These are phyloP conservation scores for Ceratocystis smalleyi DNA, from an alignment of 2,329 filamentous ascomycete species.

Conservation along the genomic window DNA sequence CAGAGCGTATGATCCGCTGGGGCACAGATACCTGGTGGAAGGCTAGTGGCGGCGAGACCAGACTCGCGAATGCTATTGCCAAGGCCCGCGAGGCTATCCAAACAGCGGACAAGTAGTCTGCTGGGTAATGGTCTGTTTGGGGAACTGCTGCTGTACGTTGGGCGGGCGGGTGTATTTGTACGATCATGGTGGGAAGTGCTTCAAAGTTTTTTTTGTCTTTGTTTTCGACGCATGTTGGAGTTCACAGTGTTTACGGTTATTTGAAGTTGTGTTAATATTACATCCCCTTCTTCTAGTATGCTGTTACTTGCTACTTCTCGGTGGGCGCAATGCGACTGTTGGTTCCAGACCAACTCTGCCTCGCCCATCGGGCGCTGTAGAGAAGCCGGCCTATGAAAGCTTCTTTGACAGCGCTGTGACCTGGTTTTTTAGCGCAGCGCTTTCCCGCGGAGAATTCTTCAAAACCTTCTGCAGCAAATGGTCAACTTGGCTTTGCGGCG, in stretches of 20 bases:
- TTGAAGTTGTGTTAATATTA: neutral
- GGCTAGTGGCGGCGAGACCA: conserved; percentile 49
- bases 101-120: neutral
- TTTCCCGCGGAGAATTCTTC: conserved; percentile 37
- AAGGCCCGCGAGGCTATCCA: neutral
- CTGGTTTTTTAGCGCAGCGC: conserved; percentile 34
- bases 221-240: neutral
- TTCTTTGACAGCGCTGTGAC: conserved; percentile 29
- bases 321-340: neutral
- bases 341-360: neutral
- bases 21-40: conserved; percentile 89
- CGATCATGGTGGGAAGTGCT: conserved; percentile 1
- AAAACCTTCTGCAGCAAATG: conserved; percentile 42
- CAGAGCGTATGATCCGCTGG: conserved; percentile 75
- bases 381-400: neutral
- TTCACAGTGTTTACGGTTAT: neutral
- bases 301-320: neutral
- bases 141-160: neutral
- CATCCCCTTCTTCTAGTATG: neutral
- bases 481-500: conserved; percentile 37
- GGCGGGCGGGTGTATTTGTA: neutral
- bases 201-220: neutral
- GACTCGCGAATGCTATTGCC: neutral
- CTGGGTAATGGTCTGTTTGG: neutral
- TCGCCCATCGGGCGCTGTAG: neutral